Evolutionary conservation across 2,329 filamentous ascomycete species (phyloP).

Genomic region (Cladophialophora psammophila): DNA sequence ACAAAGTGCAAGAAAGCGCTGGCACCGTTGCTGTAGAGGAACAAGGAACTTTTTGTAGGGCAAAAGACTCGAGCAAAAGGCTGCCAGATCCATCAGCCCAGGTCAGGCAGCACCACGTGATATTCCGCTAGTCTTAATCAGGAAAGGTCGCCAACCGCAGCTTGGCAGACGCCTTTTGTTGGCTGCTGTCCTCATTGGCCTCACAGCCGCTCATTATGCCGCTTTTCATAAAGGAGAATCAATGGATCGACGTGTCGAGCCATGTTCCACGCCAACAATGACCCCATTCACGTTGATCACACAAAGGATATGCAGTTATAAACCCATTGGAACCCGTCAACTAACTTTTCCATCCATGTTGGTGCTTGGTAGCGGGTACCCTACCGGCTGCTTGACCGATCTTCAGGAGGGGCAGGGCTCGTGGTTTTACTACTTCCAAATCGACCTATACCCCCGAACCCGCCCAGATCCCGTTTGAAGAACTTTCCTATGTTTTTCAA

Average conservation of each 20-base stretch:
- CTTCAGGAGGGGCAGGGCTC: conserved; percentile 39
- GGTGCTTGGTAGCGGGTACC: conserved; percentile 1
- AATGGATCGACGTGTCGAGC: background rate
- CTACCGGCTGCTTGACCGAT: conserved; percentile 29
- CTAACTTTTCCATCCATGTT: background rate
- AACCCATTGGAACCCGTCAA: background rate
- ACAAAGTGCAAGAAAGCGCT: background rate
- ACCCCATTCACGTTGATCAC: background rate
- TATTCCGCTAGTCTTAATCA: background rate
- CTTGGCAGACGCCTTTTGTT: background rate
- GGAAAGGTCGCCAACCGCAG: background rate
- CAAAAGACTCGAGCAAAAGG: background rate
- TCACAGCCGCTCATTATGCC: background rate
- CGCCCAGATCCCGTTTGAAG: conserved; percentile 85
- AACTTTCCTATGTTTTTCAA: conserved; percentile 96
- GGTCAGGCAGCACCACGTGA: conserved; percentile 10
- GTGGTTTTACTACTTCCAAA: conserved; percentile 43
- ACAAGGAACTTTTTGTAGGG: conserved; percentile 8
- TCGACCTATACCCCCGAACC: conserved; percentile 73
- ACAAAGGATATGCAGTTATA: background rate
- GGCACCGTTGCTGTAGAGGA: background rate
- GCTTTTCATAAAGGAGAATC: background rate
- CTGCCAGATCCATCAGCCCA: background rate
- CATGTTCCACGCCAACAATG: background rate
- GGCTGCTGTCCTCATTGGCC: background rate